phyloP scores from a whole-genome alignment of 805 yeast genomes.

The Zygotorulaspora florentina region DNA sequence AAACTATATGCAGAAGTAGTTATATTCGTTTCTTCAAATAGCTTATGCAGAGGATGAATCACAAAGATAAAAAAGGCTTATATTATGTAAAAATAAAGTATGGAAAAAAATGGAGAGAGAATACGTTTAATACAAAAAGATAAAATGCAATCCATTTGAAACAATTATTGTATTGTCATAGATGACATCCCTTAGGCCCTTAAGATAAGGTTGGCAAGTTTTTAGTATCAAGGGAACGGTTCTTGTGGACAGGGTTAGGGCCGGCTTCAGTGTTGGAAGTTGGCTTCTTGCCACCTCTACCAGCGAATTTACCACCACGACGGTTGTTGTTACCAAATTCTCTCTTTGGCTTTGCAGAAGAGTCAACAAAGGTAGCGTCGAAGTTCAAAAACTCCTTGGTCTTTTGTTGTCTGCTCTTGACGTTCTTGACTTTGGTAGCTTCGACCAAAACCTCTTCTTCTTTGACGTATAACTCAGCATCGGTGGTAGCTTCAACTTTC shows the following conservation, averaged over 20 bases:
- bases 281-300: constrained; percentile 29
- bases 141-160: constrained; percentile 2
- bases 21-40: background rate
- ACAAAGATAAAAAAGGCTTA: background rate
- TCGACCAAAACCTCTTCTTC: constrained; percentile 56
- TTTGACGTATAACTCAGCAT: constrained; percentile 61
- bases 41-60: background rate
- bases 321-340: constrained; percentile 33
- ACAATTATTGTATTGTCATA: constrained; percentile 2
- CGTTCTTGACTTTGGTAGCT: constrained; percentile 61
- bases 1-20: background rate
- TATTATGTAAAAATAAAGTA: background rate
- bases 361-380: constrained; percentile 66
- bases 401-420: constrained; percentile 71
- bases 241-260: constrained; percentile 30
- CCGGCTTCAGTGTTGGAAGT: constrained; percentile 12
- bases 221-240: constrained; percentile 49
- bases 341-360: constrained; percentile 38
- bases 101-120: constrained; percentile 1
- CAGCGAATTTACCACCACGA: constrained; percentile 33
- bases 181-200: constrained; percentile 10
- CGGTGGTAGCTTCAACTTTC: constrained; percentile 35
- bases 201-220: constrained; percentile 70
- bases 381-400: constrained; percentile 75
- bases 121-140: background rate